Conservation (phyloP, 2,329 filamentous ascomycete genomes). For the Pezicula carpinea region DNA sequence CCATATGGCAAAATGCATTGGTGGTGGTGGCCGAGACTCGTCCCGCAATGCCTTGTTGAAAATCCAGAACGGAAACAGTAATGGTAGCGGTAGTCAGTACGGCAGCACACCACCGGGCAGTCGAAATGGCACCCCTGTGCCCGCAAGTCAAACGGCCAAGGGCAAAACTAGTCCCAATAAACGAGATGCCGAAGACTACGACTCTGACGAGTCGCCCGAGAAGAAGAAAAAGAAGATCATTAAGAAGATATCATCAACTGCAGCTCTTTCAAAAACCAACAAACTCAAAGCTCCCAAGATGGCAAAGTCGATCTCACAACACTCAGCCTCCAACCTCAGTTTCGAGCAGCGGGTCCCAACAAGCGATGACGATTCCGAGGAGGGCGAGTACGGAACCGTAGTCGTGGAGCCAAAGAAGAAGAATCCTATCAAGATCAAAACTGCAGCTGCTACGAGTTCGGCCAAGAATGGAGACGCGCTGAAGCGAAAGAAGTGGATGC, state of each 20-base stretch:
- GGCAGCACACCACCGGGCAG: conserved; percentile 57
- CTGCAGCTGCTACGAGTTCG: not conserved
- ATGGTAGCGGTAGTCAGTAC: conserved; percentile 41
- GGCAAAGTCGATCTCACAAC: conserved; percentile 13
- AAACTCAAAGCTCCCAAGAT: conserved; percentile 22
- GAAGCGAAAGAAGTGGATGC: conserved; percentile 11
- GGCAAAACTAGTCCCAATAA: conserved; percentile 26
- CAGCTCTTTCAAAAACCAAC: conserved; percentile 5
- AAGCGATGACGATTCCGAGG: conserved; percentile 22
- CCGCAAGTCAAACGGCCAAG: conserved; percentile 28
- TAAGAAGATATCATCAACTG: conserved; percentile 21
- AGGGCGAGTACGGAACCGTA: conserved; percentile 22
- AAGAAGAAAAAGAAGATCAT: conserved; percentile 26
- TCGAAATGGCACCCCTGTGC: conserved; percentile 56
- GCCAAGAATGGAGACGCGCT: conserved; percentile 5
- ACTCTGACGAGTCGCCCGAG: conserved; percentile 25
- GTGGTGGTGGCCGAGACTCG: conserved; percentile 59
- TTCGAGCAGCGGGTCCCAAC: conserved; percentile 19
- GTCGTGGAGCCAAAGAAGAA: conserved; percentile 24
- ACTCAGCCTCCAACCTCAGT: conserved; percentile 18
- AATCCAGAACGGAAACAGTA: conserved; percentile 51
- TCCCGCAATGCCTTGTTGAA: conserved; percentile 59
- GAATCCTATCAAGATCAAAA: conserved; percentile 7
- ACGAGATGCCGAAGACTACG: conserved; percentile 26
- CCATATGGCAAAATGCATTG: conserved; percentile 65